These are phyloP conservation scores for Dalbergia oliveri DNA, from an alignment of 306 rosid genomes.

Conservation along the genomic window DNA sequence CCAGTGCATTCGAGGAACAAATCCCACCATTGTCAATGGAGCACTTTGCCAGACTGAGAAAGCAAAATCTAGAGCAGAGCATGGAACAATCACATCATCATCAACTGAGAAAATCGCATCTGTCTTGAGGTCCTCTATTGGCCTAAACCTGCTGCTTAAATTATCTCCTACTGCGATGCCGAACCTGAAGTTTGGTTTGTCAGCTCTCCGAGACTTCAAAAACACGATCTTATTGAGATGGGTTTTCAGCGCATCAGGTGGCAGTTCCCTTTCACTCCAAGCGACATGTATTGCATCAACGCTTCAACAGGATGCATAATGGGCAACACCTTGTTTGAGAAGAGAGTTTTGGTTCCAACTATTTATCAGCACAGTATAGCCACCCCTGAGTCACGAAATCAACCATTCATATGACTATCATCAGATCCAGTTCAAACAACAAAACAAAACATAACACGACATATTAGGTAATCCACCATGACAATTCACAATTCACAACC, in stretches of 20 bases:
- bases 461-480: slow-evolving; percentile 9
- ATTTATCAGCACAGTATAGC: slow-evolving; percentile 66
- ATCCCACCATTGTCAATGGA: slow-evolving; percentile 66
- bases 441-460: background rate
- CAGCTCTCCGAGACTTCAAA: slow-evolving; percentile 45
- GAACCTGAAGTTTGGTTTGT: slow-evolving; percentile 52
- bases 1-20: slow-evolving; percentile 73
- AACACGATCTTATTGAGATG: slow-evolving; percentile 52
- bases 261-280: slow-evolving; percentile 59
- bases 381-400: slow-evolving; percentile 50
- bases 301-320: slow-evolving; percentile 58
- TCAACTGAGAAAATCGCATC: slow-evolving; percentile 68
- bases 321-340: slow-evolving; percentile 59
- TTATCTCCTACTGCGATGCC: slow-evolving; percentile 46
- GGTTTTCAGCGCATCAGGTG: slow-evolving; percentile 51
- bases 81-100: slow-evolving; percentile 67
- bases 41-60: slow-evolving; percentile 69
- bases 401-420: slow-evolving; percentile 12
- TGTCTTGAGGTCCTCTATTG: slow-evolving; percentile 45
- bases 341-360: slow-evolving; percentile 64
- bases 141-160: slow-evolving; percentile 57
- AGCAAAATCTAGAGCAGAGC: slow-evolving; percentile 61
- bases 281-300: slow-evolving; percentile 54
- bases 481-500: background rate
- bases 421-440: slow-evolving; percentile 8